phyloP scores from a whole-genome alignment of 2,329 filamentous ascomycete genomes.

The Colletotrichum plurivorum region DNA sequence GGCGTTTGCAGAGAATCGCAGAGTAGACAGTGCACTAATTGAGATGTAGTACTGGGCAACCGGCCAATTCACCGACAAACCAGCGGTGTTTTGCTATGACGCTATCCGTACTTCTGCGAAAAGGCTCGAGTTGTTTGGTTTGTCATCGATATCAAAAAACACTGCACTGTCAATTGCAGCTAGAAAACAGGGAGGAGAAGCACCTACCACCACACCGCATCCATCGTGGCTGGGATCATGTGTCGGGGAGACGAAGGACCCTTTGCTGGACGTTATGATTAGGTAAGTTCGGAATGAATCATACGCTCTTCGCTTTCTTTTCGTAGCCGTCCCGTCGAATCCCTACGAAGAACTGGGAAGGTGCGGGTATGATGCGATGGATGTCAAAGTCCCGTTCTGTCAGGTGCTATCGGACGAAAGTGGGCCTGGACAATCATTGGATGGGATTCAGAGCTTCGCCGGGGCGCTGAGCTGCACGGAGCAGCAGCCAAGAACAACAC shows the following conservation, averaged over 20 bases:
- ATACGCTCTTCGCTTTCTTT: background rate
- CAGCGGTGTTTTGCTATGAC: background rate
- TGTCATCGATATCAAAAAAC: conserved; percentile 7
- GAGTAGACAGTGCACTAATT: no score
- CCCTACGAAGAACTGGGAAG: conserved; percentile 12
- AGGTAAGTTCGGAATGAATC: background rate
- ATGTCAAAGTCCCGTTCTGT: background rate
- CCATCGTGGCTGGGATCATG: conserved; percentile 6
- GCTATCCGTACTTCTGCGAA: no score
- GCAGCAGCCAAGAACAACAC: background rate
- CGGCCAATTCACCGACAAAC: no score
- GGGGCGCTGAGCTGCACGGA: background rate
- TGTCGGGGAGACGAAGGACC: background rate
- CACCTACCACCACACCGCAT: conserved; percentile 19
- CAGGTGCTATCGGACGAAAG: conserved; percentile 22
- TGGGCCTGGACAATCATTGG: background rate
- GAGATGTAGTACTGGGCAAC: no score
- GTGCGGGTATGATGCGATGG: background rate
- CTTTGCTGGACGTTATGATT: background rate
- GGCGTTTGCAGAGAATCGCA: background rate
- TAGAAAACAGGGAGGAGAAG: conserved; percentile 5
- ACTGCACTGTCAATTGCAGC: background rate
- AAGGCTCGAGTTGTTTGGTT: background rate
- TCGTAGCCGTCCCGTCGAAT: background rate
- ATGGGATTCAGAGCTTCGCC: background rate